Evolutionary conservation across 2,329 filamentous ascomycete species (phyloP).

Genomic region (Chaetomium sp.): DNA sequence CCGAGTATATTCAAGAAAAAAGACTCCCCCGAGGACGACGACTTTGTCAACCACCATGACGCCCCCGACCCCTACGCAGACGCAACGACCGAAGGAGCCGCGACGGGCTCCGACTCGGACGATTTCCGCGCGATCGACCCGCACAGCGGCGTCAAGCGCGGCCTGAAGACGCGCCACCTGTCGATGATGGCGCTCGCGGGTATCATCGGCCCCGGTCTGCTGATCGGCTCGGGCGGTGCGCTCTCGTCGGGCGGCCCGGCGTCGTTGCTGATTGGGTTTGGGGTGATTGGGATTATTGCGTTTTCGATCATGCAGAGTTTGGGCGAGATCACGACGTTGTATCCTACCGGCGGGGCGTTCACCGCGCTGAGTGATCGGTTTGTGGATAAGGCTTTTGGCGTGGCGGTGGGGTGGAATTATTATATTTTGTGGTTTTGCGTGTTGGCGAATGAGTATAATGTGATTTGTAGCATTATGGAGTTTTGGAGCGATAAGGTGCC

Average conservation of each 20-base stretch:
- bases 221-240: conserved; percentile 66
- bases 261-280: conserved; percentile 66
- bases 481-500: conserved; percentile 59
- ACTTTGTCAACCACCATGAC: conserved; percentile 3
- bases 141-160: conserved; percentile 60
- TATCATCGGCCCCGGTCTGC: conserved; percentile 62
- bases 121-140: conserved; percentile 48
- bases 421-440: conserved; percentile 61
- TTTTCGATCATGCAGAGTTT: conserved; percentile 64
- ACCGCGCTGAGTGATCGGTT: conserved; percentile 64
- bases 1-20: not conserved
- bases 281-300: conserved; percentile 63
- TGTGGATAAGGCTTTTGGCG: conserved; percentile 62
- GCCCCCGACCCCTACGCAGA: not conserved
- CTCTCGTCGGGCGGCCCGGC: conserved; percentile 64
- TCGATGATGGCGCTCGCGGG: conserved; percentile 59
- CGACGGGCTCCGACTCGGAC: conserved; percentile 29
- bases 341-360: conserved; percentile 65
- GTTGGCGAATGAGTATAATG: conserved; percentile 65
- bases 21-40: not conserved
- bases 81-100: conserved; percentile 8
- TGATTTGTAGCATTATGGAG: conserved; percentile 57
- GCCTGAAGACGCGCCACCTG: conserved; percentile 61
- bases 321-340: conserved; percentile 67
- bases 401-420: conserved; percentile 66